phyloP scores from a whole-genome alignment of 1,139 yeast genomes.

The Sugiyamaella xylanicola region DNA sequence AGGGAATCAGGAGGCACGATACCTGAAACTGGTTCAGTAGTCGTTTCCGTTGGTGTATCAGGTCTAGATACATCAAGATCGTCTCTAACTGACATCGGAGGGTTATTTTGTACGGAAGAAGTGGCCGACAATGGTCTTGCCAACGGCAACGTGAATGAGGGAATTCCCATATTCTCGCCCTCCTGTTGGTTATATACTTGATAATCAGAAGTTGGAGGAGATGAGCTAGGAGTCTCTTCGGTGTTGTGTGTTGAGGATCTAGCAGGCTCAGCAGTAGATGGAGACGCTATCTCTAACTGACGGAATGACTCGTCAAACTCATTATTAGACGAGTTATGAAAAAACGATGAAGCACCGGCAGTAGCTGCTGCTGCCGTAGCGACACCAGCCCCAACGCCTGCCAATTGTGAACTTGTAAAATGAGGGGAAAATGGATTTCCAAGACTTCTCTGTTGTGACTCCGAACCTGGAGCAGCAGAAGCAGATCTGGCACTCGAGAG shows the following conservation, averaged over 20 bases:
- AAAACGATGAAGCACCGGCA: constrained; percentile 30
- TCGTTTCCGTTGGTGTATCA: constrained; percentile 50
- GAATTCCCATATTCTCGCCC: constrained; percentile 46
- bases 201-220: constrained; percentile 54
- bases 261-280: constrained; percentile 39
- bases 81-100: constrained; percentile 85
- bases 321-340: constrained; percentile 22
- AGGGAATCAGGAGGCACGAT: constrained; percentile 36
- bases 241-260: constrained; percentile 47
- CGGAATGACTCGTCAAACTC: constrained; percentile 37
- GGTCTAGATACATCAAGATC: constrained; percentile 68
- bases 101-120: constrained; percentile 88
- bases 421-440: constrained; percentile 23
- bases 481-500: neutral
- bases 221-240: constrained; percentile 58
- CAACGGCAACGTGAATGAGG: constrained; percentile 51
- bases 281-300: constrained; percentile 36
- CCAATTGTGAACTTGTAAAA: constrained; percentile 8
- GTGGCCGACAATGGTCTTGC: constrained; percentile 79
- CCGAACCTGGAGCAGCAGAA: constrained; percentile 2
- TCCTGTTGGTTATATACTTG: constrained; percentile 38
- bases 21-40: constrained; percentile 40
- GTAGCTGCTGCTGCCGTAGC: constrained; percentile 36
- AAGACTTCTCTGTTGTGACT: constrained; percentile 23
- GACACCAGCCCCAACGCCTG: constrained; percentile 27